Evolutionary conservation across 1,284 basidiomycete species (phyloP).

Genomic region (Ustilago bromivora): DNA sequence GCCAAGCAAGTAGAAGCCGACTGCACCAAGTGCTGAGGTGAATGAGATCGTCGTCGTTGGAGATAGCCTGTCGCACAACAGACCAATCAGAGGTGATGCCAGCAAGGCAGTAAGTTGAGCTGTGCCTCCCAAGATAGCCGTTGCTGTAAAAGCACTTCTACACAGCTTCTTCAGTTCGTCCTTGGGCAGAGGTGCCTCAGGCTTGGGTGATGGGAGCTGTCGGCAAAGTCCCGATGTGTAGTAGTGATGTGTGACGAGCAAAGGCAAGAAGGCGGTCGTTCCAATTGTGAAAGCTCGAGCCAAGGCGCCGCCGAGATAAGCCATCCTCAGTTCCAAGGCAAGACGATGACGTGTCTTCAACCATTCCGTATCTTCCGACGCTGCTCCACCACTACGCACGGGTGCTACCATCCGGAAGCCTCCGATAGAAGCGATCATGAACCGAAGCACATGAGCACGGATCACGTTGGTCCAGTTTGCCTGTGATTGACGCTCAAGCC

Average conservation of each 20-base stretch:
- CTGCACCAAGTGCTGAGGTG: slow-evolving; percentile 40
- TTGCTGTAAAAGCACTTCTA: slow-evolving; percentile 50
- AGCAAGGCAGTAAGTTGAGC: slow-evolving; percentile 52
- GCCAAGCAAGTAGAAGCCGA: slow-evolving; percentile 43
- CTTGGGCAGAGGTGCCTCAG: slow-evolving; percentile 38
- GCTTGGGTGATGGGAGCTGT: slow-evolving; percentile 44
- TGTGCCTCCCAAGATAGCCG: slow-evolving; percentile 51
- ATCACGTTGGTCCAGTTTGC: slow-evolving; percentile 24
- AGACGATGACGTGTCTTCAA: slow-evolving; percentile 5
- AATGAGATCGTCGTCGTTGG: slow-evolving; percentile 38
- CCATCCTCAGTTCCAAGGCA: slow-evolving; percentile 45
- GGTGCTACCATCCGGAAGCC: slow-evolving; percentile 34
- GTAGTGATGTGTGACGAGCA: slow-evolving; percentile 56
- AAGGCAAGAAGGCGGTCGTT: slow-evolving; percentile 58
- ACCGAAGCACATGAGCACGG: slow-evolving; percentile 15
- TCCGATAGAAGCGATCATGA: slow-evolving; percentile 23
- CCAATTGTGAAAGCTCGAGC: slow-evolving; percentile 58
- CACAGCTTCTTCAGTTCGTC: slow-evolving; percentile 56
- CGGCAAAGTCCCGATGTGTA: slow-evolving; percentile 52
- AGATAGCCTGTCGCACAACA: slow-evolving; percentile 46
- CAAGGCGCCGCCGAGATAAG: slow-evolving; percentile 55
- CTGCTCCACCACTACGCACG: neutral
- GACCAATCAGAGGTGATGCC: slow-evolving; percentile 44
- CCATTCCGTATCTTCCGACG: slow-evolving; percentile 6
- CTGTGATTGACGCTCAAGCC: slow-evolving; percentile 20